Conservation (phyloP, 192 early-diverging fungal species). For the Mortierella claussenii region DNA sequence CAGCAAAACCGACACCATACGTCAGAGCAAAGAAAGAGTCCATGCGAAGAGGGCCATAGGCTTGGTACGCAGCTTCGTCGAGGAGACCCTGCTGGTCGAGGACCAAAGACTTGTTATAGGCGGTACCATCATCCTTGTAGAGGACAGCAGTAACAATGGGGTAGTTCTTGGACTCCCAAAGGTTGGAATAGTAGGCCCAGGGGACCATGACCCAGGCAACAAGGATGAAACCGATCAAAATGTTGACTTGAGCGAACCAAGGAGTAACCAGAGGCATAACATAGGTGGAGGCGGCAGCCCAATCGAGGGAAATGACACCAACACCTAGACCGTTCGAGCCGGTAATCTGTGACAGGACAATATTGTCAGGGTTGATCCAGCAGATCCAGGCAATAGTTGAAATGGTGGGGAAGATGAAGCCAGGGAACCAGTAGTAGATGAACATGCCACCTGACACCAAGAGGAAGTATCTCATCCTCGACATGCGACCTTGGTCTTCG, state of each 20-base stretch:
- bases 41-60: constrained; percentile 53
- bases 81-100: constrained; percentile 52
- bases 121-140: constrained; percentile 1
- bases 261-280: no score
- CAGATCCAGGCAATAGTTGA: constrained; percentile 58
- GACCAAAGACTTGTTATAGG: constrained; percentile 37
- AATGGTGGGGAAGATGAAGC: constrained; percentile 56
- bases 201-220: no score
- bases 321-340: no score
- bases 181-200: constrained; percentile 54
- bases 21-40: constrained; percentile 58
- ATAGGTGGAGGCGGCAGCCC: no score
- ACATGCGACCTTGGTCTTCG: no score
- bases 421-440: constrained; percentile 60
- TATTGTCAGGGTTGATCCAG: constrained; percentile 54
- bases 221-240: no score
- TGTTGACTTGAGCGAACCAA: no score
- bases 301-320: no score
- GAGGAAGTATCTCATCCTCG: no score
- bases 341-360: no score
- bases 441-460: no score
- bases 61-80: constrained; percentile 45
- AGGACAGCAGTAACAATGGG: constrained; percentile 40
- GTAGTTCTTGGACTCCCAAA: constrained; percentile 51
- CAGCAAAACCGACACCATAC: constrained; percentile 64